phyloP scores from a whole-genome alignment of 2,329 filamentous ascomycete species.

The Beauveria australis region DNA sequence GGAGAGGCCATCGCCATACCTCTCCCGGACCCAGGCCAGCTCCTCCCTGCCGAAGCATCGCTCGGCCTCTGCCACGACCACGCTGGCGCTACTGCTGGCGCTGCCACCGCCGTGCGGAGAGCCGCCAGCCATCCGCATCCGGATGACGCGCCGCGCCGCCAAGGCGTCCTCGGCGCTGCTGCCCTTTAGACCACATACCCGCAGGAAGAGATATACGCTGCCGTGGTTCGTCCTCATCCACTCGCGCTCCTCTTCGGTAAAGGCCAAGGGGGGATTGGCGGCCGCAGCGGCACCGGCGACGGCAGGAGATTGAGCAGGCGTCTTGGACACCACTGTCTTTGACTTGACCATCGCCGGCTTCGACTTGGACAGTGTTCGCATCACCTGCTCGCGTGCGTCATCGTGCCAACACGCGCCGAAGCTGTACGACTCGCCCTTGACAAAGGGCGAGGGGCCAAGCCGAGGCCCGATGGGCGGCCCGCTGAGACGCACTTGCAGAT shows the following conservation, averaged over 20 bases:
- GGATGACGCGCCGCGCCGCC: not conserved
- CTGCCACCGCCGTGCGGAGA: too few relatives aligned
- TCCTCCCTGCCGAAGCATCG: not conserved
- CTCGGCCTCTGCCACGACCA: not conserved
- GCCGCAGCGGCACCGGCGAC: too few relatives aligned
- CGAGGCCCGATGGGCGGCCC: not conserved
- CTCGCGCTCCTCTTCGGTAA: not conserved
- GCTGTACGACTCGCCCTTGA: not conserved
- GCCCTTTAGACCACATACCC: not conserved
- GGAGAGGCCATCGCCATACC: not conserved
- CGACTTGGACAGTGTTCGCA: not conserved
- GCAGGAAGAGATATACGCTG: not conserved
- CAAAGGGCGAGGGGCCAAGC: not conserved
- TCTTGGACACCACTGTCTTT: too few relatives aligned
- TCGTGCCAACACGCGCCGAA: not conserved
- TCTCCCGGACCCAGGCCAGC: not conserved
- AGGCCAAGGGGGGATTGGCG: not conserved
- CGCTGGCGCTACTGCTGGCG: not conserved
- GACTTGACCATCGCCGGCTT: too few relatives aligned
- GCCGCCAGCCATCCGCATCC: too few relatives aligned
- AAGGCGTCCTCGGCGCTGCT: not conserved
- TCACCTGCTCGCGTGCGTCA: not conserved
- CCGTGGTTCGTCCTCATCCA: not conserved
- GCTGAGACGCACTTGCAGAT: not conserved
- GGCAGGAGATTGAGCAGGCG: too few relatives aligned